Evolutionary conservation across 371 early-diverging fungal genomes (phyloP).

Genomic region (Catenaria anguillulae): DNA sequence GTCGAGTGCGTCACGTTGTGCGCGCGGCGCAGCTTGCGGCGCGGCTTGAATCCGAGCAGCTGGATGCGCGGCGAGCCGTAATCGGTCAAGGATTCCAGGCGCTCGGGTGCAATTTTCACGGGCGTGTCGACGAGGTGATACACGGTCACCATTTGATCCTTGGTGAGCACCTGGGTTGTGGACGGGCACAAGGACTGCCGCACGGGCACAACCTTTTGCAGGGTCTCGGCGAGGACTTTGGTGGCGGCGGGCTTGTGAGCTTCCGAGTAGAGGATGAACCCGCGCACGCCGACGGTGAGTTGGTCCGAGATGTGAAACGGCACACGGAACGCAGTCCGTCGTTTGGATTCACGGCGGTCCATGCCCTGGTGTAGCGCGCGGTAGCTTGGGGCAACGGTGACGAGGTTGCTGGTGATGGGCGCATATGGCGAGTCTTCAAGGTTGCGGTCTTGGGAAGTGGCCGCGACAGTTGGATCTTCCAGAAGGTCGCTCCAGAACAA

Average conservation of each 20-base stretch:
- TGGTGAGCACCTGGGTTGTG: background rate
- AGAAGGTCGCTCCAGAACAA: background rate
- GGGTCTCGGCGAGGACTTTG: background rate
- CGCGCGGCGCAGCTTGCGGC: background rate
- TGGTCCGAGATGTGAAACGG: background rate
- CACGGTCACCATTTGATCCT: background rate
- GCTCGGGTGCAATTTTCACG: background rate
- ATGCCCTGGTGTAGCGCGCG: background rate
- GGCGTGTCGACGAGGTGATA: background rate
- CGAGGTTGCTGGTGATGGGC: background rate
- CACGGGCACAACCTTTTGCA: background rate
- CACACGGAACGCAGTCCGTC: background rate
- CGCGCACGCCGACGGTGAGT: background rate
- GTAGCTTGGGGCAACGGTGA: background rate
- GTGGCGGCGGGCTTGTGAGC: background rate
- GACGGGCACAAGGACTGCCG: background rate
- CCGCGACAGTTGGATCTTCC: background rate
- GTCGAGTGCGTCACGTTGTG: background rate
- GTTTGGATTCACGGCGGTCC: background rate
- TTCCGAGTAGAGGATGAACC: background rate
- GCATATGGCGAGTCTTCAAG: background rate
- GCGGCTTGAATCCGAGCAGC: background rate
- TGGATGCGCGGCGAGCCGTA: background rate
- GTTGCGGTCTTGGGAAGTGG: background rate
- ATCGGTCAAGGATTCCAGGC: background rate